Evolutionary conservation across 2,329 filamentous ascomycete species (phyloP).

Genomic region (Fusarium bactridioides): DNA sequence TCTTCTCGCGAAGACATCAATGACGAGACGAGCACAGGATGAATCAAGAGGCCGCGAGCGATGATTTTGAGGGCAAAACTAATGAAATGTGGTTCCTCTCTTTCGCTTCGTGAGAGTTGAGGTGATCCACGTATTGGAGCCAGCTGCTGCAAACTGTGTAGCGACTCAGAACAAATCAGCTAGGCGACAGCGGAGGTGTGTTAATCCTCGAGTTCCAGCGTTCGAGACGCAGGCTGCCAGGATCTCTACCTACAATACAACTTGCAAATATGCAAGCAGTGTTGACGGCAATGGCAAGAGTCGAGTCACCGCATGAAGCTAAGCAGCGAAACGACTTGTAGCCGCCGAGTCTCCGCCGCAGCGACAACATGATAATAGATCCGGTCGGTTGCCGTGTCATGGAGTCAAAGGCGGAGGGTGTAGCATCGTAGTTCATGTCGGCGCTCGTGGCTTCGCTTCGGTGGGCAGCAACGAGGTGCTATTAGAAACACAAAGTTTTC

Average conservation of each 20-base stretch:
- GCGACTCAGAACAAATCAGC: neutral
- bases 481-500: neutral
- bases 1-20: neutral
- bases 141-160: neutral
- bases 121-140: neutral
- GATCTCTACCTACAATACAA: neutral
- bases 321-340: neutral
- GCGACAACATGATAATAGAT: neutral
- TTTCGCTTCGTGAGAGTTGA: neutral
- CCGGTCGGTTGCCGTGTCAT: neutral
- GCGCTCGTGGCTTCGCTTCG: neutral
- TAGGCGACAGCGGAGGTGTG: fast-evolving
- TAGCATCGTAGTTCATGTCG: neutral
- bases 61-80: neutral
- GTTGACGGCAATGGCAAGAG: neutral
- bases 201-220: neutral
- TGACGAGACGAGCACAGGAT: fast-evolving
- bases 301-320: neutral
- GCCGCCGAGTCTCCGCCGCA: neutral
- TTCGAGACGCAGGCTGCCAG: fast-evolving
- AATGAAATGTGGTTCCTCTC: fast-evolving
- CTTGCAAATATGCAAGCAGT: neutral
- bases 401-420: neutral
- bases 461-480: neutral
- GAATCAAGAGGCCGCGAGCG: neutral